These are phyloP conservation scores for Stagonosporopsis chrysanthemi DNA, from an alignment of 2,329 filamentous ascomycete species.

Conservation along the genomic window DNA sequence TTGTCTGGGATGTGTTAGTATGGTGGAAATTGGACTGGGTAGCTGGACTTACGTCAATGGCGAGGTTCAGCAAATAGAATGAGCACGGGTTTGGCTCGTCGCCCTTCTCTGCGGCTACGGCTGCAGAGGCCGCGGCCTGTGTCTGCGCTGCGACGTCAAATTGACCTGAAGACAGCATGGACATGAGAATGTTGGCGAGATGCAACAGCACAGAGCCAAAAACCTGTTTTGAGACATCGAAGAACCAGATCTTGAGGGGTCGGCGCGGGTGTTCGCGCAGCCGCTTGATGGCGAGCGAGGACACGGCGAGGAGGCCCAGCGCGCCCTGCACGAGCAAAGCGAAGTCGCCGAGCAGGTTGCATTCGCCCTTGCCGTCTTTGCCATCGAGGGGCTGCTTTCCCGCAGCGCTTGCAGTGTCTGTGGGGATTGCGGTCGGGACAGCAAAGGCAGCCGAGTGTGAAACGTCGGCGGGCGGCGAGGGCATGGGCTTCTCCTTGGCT, in stretches of 20 bases:
- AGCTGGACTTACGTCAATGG: slow-evolving; percentile 80
- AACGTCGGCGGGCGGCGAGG: slow-evolving; percentile 21
- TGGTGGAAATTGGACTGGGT: background rate
- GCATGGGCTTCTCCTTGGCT: slow-evolving; percentile 13
- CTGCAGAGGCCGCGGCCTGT: slow-evolving; percentile 34
- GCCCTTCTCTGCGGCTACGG: slow-evolving; percentile 42
- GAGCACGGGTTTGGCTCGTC: slow-evolving; percentile 88
- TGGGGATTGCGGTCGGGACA: slow-evolving; percentile 22
- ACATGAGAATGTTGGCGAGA: slow-evolving; percentile 93
- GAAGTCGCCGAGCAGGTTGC: slow-evolving; percentile 86
- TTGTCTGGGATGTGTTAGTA: slow-evolving; percentile 69
- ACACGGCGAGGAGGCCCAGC: slow-evolving; percentile 80
- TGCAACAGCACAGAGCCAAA: slow-evolving; percentile 92
- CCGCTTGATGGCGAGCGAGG: slow-evolving; percentile 90
- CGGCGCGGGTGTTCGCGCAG: slow-evolving; percentile 91
- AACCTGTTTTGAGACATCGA: slow-evolving; percentile 97
- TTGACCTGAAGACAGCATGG: slow-evolving; percentile 88
- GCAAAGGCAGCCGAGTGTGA: slow-evolving; percentile 21
- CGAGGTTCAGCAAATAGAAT: slow-evolving; percentile 92
- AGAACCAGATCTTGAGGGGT: slow-evolving; percentile 95
- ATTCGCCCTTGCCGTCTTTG: slow-evolving; percentile 72
- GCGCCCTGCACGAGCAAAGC: slow-evolving; percentile 89
- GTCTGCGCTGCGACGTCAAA: slow-evolving; percentile 70
- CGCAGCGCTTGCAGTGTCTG: slow-evolving; percentile 27
- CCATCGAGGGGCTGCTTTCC: slow-evolving; percentile 45